Evolutionary conservation across 345 rosid genomes (phyloP).

Genomic region (Hibiscus trionum): DNA sequence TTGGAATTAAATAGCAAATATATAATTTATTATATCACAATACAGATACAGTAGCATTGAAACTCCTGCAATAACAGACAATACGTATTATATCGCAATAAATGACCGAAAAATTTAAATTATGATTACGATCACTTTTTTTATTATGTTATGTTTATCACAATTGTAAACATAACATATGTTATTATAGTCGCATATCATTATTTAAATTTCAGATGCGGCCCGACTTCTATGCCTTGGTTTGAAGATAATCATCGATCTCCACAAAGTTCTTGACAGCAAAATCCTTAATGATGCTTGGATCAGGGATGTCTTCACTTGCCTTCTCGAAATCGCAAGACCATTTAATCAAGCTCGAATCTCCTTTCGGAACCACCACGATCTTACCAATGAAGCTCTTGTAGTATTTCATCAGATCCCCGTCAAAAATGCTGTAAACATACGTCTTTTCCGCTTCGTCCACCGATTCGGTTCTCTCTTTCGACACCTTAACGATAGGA

Average conservation of each 20-base stretch:
- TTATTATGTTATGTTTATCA: too few relatives aligned
- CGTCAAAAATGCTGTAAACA: slow-evolving; percentile 57
- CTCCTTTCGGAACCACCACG: slow-evolving; percentile 46
- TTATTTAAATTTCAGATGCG: too few relatives aligned
- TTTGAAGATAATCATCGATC: slow-evolving; percentile 50
- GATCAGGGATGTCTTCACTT: slow-evolving; percentile 56
- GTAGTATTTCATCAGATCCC: slow-evolving; percentile 74
- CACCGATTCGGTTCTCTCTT: slow-evolving; percentile 65
- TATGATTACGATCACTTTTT: too few relatives aligned
- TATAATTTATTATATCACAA: neutral
- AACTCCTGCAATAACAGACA: neutral
- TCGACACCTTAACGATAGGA: slow-evolving; percentile 53
- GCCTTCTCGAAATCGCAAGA: slow-evolving; percentile 63
- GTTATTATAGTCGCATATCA: too few relatives aligned
- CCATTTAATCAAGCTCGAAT: slow-evolving; percentile 72
- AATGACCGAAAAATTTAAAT: too few relatives aligned
- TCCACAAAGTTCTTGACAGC: slow-evolving; percentile 64
- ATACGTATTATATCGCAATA: too few relatives aligned
- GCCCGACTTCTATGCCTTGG: slow-evolving; percentile 17
- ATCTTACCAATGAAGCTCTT: slow-evolving; percentile 56
- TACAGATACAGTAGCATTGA: neutral
- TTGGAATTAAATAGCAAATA: too few relatives aligned
- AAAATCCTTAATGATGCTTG: slow-evolving; percentile 66
- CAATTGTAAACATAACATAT: too few relatives aligned
- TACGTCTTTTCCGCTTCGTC: slow-evolving; percentile 47